Base-by-base conservation (phyloP, 2,329 filamentous ascomycete genomes). In the Aspergillus ustus region DNA sequence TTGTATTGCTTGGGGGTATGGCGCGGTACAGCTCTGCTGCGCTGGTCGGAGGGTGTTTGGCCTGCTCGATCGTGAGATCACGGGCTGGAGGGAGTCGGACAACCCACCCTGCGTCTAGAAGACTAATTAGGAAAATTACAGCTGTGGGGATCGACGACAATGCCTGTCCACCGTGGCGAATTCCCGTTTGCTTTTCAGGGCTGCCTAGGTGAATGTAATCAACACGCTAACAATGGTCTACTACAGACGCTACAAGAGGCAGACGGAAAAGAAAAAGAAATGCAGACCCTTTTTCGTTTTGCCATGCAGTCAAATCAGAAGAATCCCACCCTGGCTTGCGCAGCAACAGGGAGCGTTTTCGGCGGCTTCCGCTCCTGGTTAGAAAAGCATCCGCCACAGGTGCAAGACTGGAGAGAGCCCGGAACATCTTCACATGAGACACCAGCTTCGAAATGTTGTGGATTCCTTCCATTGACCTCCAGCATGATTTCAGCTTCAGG, bases 151-250 rank as follows among this genome's bases (percentile, higher is more conserved):
- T 65, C 46, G 51, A 54, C 48, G 54, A 63, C 52, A 52, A 57
- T 28, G 52, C 54, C 50, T 52, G 50, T 51, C 45, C 44, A 34
- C 60, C 63, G 67, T 69, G 67, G 67, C 67, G 62, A 68, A 69
- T 63, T 64, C 59, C 57, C 63, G 62, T 55, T 62, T 60, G 53
- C 52, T 44, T 22, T 49, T 34, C 50, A 29, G 48, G 52, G 50
- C 51, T 22, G 29, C 22, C 22, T 11, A 7, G 17, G 25, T 28
- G 13, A 50, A 50, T 5, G 29, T 17, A 29, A 31, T 17, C 3
- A n/a, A 25, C n/a, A 17, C 20, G 22, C 29, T 17, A 25, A 29
- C 22, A 31, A 31, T 25, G 19, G 46, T 13, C n/a, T 22, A 11
- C n/a, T 46, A 46, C 45, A 48, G 20, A 50, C 11, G 6, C 19